phyloP scores from a whole-genome alignment of 768 basidiomycete species.

The Hypholoma fasciculare region DNA sequence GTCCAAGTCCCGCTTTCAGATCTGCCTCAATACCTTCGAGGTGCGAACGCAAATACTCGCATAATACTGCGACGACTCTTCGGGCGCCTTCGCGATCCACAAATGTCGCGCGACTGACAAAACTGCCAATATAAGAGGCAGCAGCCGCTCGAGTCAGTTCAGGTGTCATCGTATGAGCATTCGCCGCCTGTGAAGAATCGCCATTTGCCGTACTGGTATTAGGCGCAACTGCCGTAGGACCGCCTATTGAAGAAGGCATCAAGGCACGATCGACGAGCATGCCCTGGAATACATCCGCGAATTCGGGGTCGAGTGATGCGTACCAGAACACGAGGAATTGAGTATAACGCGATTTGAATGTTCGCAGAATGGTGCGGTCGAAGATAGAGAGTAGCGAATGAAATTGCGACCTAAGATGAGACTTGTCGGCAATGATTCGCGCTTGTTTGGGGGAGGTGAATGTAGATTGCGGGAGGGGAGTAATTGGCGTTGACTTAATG shows the following conservation, averaged over 20 bases:
- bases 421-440: constrained; percentile 3
- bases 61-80: constrained; percentile 79
- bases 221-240: constrained; percentile 13
- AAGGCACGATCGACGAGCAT: constrained; percentile 92
- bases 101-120: constrained; percentile 88
- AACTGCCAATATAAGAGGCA: constrained; percentile 89
- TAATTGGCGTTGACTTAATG: background rate
- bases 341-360: constrained; percentile 96
- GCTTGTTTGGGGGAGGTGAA: constrained; percentile 9
- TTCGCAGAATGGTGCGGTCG: constrained; percentile 89
- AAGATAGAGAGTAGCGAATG: constrained; percentile 90
- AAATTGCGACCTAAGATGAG: constrained; percentile 60
- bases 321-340: constrained; percentile 98
- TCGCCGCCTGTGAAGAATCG: constrained; percentile 17
- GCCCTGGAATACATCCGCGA: constrained; percentile 91
- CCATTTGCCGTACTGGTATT: background rate
- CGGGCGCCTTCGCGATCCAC: constrained; percentile 76
- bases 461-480: background rate
- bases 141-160: constrained; percentile 88
- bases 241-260: constrained; percentile 35
- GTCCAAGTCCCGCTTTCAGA: constrained; percentile 35
- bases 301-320: constrained; percentile 85
- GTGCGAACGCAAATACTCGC: constrained; percentile 78
- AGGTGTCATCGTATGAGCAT: constrained; percentile 40
- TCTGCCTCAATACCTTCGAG: constrained; percentile 68